These are phyloP conservation scores for Fusarium fracticaudum DNA, from an alignment of 2,329 filamentous ascomycete species.

Conservation along the genomic window DNA sequence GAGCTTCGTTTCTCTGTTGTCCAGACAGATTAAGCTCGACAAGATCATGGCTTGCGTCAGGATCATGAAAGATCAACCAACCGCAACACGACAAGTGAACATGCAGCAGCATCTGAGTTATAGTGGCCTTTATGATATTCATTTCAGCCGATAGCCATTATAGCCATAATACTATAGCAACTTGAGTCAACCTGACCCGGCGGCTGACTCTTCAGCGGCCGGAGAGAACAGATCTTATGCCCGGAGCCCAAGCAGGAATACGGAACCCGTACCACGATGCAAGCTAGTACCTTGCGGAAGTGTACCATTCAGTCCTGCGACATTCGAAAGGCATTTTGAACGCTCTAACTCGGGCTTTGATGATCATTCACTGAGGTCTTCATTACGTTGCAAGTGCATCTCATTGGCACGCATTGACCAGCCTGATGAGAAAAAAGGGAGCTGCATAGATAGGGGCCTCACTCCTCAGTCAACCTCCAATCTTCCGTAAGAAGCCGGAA, in stretches of 20 bases:
- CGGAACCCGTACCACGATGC: too few species aligned
- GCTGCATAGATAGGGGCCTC: background rate
- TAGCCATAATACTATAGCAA: background rate
- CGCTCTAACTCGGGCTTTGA: background rate
- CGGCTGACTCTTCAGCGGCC: background rate
- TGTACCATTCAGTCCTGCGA: too few species aligned
- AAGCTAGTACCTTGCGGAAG: too few species aligned
- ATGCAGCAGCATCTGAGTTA: background rate
- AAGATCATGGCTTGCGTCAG: too few species aligned
- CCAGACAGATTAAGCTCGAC: too few species aligned
- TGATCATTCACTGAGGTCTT: background rate
- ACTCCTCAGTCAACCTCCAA: background rate
- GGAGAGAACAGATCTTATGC: background rate
- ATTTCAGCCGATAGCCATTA: background rate
- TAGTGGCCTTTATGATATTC: background rate
- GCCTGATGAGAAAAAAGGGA: background rate
- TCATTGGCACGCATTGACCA: background rate
- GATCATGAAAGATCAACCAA: background rate
- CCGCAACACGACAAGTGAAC: background rate
- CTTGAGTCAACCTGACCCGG: background rate
- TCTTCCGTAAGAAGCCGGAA: background rate
- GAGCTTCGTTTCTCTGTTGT: background rate
- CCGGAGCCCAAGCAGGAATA: background rate
- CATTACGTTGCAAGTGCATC: too few species aligned
- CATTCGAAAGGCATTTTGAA: too few species aligned